Evolutionary conservation across 495 filamentous ascomycete species (phyloP).

Genomic region (Hypomontagnella submonticulosa): DNA sequence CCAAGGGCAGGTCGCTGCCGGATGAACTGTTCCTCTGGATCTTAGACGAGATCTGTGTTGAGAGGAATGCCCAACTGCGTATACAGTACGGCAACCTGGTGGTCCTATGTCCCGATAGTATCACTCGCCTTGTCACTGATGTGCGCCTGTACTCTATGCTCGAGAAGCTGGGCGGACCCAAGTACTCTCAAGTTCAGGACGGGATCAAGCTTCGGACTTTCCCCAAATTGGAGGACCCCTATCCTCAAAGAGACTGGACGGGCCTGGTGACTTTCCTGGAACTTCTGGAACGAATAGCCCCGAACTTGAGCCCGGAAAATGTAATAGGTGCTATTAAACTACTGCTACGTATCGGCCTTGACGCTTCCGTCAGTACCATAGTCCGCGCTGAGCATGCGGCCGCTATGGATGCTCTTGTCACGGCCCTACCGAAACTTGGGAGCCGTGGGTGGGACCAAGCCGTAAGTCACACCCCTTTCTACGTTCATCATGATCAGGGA

Average conservation of each 20-base stretch:
- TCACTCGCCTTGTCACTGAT: constrained; percentile 52
- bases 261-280: constrained; percentile 50
- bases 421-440: constrained; percentile 23
- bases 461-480: constrained; percentile 36
- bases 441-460: constrained; percentile 41
- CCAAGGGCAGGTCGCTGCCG: constrained; percentile 64
- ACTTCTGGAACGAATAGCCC: constrained; percentile 47
- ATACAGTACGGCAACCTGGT: constrained; percentile 69
- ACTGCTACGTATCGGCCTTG: constrained; percentile 70
- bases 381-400: constrained; percentile 51
- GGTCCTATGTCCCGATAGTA: constrained; percentile 50
- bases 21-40: constrained; percentile 81
- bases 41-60: constrained; percentile 71
- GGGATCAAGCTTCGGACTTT: constrained; percentile 31
- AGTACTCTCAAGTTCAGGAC: constrained; percentile 41
- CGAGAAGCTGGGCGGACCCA: constrained; percentile 52
- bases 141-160: constrained; percentile 54
- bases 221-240: constrained; percentile 41
- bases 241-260: constrained; percentile 50
- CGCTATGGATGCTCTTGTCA: constrained; percentile 41
- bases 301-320: constrained; percentile 37
- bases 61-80: constrained; percentile 69
- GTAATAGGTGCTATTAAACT: constrained; percentile 51
- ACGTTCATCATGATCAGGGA: constrained; percentile 27
- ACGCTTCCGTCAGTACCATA: constrained; percentile 60